These are phyloP conservation scores for Phytopythium cucurbitacearum DNA, from an alignment of 352 stramenopile genomes.

Conservation along the genomic window DNA sequence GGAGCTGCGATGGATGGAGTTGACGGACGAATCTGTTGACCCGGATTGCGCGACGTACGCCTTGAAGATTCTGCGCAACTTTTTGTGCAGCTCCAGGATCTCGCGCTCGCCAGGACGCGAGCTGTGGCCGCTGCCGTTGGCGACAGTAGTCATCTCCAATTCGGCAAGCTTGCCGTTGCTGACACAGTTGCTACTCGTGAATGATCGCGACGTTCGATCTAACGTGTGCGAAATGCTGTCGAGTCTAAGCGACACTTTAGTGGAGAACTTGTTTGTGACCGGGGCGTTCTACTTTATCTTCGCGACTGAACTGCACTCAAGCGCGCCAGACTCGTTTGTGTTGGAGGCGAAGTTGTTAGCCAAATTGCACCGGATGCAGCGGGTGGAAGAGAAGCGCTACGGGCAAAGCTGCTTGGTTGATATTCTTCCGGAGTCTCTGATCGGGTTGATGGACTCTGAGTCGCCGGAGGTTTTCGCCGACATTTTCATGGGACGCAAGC, in stretches of 20 bases:
- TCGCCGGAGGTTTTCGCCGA: conserved; percentile 57
- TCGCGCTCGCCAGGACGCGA: conserved; percentile 12
- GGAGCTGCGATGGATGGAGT: conserved; percentile 78
- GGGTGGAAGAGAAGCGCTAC: conserved; percentile 30
- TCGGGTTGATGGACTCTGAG: conserved; percentile 63
- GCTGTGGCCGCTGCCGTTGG: conserved; percentile 50
- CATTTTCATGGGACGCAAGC: conserved; percentile 47
- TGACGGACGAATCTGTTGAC: conserved; percentile 61
- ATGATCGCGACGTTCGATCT: conserved; percentile 37
- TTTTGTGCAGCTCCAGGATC: conserved; percentile 50
- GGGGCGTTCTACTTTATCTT: conserved; percentile 80
- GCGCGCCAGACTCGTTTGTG: conserved; percentile 35
- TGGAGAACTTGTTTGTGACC: conserved; percentile 51
- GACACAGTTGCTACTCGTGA: conserved; percentile 64
- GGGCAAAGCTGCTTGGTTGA: conserved; percentile 66
- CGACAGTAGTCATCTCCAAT: conserved; percentile 52
- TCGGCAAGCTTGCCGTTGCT: conserved; percentile 42
- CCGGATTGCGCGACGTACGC: conserved; percentile 38
- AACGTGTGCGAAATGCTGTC: conserved; percentile 65
- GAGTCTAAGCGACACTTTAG: conserved; percentile 35
- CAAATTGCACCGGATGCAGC: conserved; percentile 59
- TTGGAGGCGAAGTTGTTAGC: conserved; percentile 59
- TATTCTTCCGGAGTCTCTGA: conserved; percentile 71
- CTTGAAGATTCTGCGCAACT: conserved; percentile 57
- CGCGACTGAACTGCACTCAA: conserved; percentile 18